These are phyloP conservation scores for Metschnikowia dekortorum DNA, from an alignment of 805 yeast genomes.

Conservation along the genomic window DNA sequence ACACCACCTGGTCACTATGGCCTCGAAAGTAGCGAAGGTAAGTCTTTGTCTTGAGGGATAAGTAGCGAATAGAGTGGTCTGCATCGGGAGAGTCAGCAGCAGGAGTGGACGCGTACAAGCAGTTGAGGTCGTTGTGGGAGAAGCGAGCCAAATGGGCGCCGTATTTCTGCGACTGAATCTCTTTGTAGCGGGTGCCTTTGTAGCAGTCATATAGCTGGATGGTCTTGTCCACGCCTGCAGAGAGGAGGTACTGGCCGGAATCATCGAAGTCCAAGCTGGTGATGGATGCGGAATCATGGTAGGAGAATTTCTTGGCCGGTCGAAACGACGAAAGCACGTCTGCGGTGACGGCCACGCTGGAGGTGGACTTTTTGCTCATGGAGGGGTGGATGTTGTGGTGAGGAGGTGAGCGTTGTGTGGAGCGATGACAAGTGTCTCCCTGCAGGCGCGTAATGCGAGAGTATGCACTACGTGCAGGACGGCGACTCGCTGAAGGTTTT, in stretches of 20 bases:
- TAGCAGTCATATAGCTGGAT: conserved; percentile 77
- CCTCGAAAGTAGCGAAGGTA: conserved; percentile 85
- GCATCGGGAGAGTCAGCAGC: conserved; percentile 30
- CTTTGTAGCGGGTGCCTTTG: conserved; percentile 63
- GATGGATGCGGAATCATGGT: conserved; percentile 51
- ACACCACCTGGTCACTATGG: conserved; percentile 71
- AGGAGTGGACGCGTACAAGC: conserved; percentile 78
- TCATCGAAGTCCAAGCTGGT: conserved; percentile 79
- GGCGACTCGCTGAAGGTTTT: too few species aligned
- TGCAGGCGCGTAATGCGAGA: too few species aligned
- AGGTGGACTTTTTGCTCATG: conserved; percentile 14
- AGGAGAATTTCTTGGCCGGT: conserved; percentile 46
- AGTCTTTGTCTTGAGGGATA: conserved; percentile 71
- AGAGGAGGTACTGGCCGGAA: conserved; percentile 69
- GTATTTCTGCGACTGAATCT: conserved; percentile 80
- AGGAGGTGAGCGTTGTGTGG: too few species aligned
- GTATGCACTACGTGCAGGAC: too few species aligned
- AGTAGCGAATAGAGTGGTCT: conserved; percentile 69
- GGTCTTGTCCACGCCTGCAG: conserved; percentile 77
- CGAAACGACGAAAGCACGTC: conserved; percentile 25
- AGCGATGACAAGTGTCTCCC: too few species aligned
- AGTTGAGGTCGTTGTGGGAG: conserved; percentile 66
- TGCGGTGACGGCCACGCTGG: conserved; percentile 25
- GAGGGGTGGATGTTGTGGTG: neutral
- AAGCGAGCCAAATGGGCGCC: conserved; percentile 87